phyloP scores from a whole-genome alignment of 1,284 basidiomycete species.

The Bondarzewia mesenterica region DNA sequence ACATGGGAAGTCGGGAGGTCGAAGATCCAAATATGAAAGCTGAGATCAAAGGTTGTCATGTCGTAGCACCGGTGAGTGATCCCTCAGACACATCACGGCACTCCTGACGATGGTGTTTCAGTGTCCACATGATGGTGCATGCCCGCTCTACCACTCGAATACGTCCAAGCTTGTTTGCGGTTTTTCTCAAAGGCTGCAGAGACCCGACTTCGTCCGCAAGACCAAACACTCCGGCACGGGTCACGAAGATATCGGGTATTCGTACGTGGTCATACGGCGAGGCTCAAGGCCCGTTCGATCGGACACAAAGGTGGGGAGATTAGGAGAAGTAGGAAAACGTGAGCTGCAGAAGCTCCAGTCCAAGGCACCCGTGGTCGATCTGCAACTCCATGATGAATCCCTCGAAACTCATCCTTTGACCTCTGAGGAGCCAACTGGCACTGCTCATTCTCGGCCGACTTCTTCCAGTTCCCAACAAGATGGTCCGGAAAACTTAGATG shows the following conservation, averaged over 20 bases:
- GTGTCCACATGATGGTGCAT: slow-evolving; percentile 89
- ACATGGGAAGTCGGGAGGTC: slow-evolving; percentile 52
- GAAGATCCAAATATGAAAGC: slow-evolving; percentile 32
- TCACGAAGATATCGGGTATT: slow-evolving; percentile 83
- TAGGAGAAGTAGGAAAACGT: slow-evolving; percentile 50
- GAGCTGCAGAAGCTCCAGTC: slow-evolving; percentile 30
- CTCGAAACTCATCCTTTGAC: background rate
- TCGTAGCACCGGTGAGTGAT: slow-evolving; percentile 66
- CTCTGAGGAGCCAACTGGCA: background rate
- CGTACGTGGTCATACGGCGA: slow-evolving; percentile 85
- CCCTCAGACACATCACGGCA: slow-evolving; percentile 11
- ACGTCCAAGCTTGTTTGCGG: slow-evolving; percentile 58
- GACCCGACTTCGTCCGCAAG: slow-evolving; percentile 76
- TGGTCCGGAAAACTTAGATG: slow-evolving; percentile 31
- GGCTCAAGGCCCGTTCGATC: slow-evolving; percentile 55
- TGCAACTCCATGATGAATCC: slow-evolving; percentile 36
- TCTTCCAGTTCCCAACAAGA: background rate
- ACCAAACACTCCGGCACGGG: slow-evolving; percentile 83
- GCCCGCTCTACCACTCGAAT: slow-evolving; percentile 63
- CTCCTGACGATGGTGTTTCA: slow-evolving; percentile 14
- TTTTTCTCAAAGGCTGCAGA: slow-evolving; percentile 82
- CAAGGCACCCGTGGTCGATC: slow-evolving; percentile 29
- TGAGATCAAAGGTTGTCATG: slow-evolving; percentile 55
- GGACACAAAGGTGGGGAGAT: slow-evolving; percentile 45
- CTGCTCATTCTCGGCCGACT: background rate